Evolutionary conservation across 441 rosid genomes (phyloP).

Genomic region (Syzygium syzygioides): DNA sequence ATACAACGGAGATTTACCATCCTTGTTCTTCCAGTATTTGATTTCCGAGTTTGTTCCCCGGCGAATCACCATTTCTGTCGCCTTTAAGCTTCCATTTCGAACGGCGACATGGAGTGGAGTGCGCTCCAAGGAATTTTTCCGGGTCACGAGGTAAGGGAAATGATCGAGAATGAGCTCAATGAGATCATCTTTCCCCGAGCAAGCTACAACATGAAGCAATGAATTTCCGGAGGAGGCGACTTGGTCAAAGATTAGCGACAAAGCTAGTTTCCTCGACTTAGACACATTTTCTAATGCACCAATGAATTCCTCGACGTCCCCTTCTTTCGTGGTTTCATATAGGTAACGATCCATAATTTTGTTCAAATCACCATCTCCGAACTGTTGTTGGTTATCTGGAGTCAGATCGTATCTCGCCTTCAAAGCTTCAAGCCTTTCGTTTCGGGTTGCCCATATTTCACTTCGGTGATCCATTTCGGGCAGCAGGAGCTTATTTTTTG

Average conservation of each 20-base stretch:
- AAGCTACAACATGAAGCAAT: not conserved
- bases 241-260: not conserved
- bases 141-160: not conserved
- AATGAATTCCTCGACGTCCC: not conserved
- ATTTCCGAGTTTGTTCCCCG: not conserved
- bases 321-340: not conserved
- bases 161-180: not conserved
- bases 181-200: not conserved
- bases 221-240: not conserved
- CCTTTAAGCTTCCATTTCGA: rapidly evolving
- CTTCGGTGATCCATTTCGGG: not conserved
- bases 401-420: not conserved
- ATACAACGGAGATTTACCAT: not conserved
- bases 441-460: not conserved
- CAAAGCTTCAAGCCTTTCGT: not conserved
- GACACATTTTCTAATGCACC: not conserved
- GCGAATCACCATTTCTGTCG: not conserved
- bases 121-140: not conserved
- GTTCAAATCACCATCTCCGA: not conserved
- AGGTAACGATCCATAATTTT: not conserved
- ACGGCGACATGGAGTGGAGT: not conserved
- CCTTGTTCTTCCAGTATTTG: not conserved
- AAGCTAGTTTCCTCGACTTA: not conserved
- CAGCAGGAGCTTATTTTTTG: not conserved
- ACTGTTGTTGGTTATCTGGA: not conserved